Conservation (phyloP, 1,284 basidiomycete species). For the Somion occarium region DNA sequence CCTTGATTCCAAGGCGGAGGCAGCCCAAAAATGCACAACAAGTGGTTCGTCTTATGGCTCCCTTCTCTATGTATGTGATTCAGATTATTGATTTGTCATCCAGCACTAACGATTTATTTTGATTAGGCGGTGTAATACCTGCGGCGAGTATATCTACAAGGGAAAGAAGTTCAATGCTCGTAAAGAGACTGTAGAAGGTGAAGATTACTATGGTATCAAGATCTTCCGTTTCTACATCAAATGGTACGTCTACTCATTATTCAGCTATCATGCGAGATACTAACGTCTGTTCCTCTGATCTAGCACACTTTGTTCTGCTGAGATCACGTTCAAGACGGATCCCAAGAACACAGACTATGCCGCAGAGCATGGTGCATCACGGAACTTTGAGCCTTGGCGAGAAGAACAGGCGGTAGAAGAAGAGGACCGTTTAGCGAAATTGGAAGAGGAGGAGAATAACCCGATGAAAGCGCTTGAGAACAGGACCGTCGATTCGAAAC, state of each 20-base stretch:
- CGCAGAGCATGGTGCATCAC: conserved; percentile 89
- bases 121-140: conserved; percentile 82
- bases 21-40: conserved; percentile 90
- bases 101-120: conserved; percentile 6
- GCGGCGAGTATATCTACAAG: conserved; percentile 97
- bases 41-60: conserved; percentile 98
- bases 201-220: conserved; percentile 98
- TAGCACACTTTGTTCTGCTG: conserved; percentile 90
- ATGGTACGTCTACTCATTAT: conserved; percentile 45
- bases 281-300: not conserved
- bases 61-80: conserved; percentile 83
- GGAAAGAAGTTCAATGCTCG: conserved; percentile 99
- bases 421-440: conserved; percentile 70
- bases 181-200: conserved; percentile 95
- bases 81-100: conserved; percentile 9
- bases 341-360: conserved; percentile 96
- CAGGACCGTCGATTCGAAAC: conserved; percentile 84
- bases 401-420: conserved; percentile 72
- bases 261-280: not conserved
- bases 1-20: conserved; percentile 89
- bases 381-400: conserved; percentile 93
- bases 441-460: conserved; percentile 89
- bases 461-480: conserved; percentile 97
- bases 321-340: conserved; percentile 99
- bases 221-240: conserved; percentile 87